These are phyloP conservation scores for Botryotinia calthae DNA, from an alignment of 2,329 filamentous ascomycete species.

Conservation along the genomic window DNA sequence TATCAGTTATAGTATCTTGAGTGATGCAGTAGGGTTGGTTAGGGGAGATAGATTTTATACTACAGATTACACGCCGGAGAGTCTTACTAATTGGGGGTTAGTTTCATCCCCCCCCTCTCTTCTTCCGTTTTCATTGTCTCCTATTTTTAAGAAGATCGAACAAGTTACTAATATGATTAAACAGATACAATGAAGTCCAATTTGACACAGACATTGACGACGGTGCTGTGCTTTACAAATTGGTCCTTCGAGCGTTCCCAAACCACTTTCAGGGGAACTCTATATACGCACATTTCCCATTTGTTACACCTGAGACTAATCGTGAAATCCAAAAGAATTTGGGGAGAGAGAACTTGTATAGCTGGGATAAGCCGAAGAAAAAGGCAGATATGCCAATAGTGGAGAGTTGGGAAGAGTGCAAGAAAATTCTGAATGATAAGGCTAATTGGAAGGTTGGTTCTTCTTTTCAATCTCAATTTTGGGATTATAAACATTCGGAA, in stretches of 20 bases:
- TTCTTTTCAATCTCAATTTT: background rate
- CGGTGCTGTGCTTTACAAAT: conserved; percentile 80
- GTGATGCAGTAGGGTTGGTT: conserved; percentile 58
- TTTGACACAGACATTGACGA: conserved; percentile 57
- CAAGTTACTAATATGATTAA: background rate
- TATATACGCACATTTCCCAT: conserved; percentile 65
- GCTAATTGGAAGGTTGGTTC: conserved; percentile 9
- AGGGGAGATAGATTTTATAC: conserved; percentile 59
- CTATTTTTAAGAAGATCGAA: background rate
- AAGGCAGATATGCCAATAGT: background rate
- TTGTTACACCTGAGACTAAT: conserved; percentile 68
- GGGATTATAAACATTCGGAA: background rate
- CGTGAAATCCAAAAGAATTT: conserved; percentile 65
- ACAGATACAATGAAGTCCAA: conserved; percentile 15
- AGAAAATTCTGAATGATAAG: conserved; percentile 28
- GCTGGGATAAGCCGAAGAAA: conserved; percentile 34
- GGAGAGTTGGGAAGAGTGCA: conserved; percentile 4
- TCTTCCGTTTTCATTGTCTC: background rate
- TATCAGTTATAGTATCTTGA: conserved; percentile 54
- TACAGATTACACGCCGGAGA: conserved; percentile 51
- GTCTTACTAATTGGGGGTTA: conserved; percentile 80
- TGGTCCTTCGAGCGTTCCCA: conserved; percentile 74
- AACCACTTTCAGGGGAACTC: conserved; percentile 73
- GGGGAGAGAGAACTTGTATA: conserved; percentile 35
- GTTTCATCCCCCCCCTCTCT: conserved; percentile 40